These are phyloP conservation scores for Camelina laxa DNA, from an alignment of 345 rosid genomes.

Conservation along the genomic window DNA sequence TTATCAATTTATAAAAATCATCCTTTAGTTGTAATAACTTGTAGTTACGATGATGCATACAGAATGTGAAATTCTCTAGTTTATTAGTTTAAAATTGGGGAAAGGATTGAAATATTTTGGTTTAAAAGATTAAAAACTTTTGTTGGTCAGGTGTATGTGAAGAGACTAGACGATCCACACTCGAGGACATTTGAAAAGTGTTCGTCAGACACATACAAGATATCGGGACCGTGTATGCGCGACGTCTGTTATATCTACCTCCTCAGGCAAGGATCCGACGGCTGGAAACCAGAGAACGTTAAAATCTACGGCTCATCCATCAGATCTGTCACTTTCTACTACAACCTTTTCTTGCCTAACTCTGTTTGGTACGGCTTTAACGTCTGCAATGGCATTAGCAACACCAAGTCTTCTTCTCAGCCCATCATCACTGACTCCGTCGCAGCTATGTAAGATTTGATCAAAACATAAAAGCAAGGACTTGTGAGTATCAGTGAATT, in stretches of 20 bases:
- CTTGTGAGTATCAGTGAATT: conserved; percentile 2
- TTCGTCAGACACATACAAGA: conserved; percentile 60
- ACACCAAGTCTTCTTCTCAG: conserved; percentile 36
- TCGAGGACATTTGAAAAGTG: conserved; percentile 62
- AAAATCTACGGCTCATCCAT: conserved; percentile 55
- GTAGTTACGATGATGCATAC: neutral
- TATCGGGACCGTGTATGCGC: conserved; percentile 64
- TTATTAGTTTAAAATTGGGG: neutral
- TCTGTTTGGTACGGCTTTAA: conserved; percentile 68
- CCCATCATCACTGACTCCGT: conserved; percentile 21
- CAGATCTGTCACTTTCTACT: conserved; percentile 54
- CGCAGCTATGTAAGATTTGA: conserved; percentile 34
- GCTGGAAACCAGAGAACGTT: conserved; percentile 70
- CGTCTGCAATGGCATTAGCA: conserved; percentile 39
- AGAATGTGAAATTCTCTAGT: neutral
- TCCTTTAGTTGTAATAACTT: no score
- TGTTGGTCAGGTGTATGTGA: conserved; percentile 53
- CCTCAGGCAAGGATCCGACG: conserved; percentile 63
- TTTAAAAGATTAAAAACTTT: neutral
- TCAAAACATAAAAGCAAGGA: neutral
- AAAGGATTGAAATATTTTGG: neutral
- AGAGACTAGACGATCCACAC: conserved; percentile 59
- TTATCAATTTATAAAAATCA: no score
- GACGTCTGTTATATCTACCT: conserved; percentile 65
- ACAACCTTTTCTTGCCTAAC: conserved; percentile 55